Conservation (phyloP, 345 rosid species). For the Balakata baccata region DNA sequence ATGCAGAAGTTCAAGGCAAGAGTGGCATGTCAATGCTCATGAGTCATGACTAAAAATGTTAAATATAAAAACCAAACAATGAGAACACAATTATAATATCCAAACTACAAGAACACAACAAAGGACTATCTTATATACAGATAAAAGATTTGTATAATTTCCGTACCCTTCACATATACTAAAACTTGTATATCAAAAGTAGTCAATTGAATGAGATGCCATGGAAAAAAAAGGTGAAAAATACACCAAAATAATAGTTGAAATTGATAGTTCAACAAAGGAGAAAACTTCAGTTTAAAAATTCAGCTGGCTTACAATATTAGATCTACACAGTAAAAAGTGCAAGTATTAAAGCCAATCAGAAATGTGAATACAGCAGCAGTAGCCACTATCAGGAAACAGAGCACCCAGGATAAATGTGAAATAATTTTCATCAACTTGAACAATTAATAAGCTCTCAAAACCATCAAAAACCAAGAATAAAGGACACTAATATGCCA, state of each 20-base stretch:
- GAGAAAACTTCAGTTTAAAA: neutral
- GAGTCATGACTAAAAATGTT: neutral
- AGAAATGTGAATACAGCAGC: neutral
- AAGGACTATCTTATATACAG: neutral
- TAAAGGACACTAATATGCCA: neutral
- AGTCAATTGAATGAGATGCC: neutral
- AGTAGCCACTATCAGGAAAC: neutral
- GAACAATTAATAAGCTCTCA: neutral
- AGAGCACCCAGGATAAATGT: too few relatives aligned
- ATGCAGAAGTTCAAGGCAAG: constrained; percentile 3
- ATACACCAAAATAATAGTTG: neutral
- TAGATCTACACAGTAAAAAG: neutral
- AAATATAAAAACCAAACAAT: neutral
- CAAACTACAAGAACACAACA: neutral
- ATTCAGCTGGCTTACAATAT: neutral
- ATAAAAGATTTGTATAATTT: neutral
- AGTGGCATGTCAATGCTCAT: neutral
- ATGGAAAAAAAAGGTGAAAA: neutral
- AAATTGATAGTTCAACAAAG: neutral
- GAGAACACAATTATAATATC: neutral
- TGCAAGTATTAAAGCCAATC: neutral
- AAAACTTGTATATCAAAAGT: neutral
- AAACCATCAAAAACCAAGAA: neutral
- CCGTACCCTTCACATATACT: neutral
- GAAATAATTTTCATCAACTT: neutral